A percentile compares a stretch with the other conserved stretches of the same genome.
These are phyloP conservation scores for Geranium brycei DNA, from an alignment of 345 rosid species.

Conservation along the genomic window DNA sequence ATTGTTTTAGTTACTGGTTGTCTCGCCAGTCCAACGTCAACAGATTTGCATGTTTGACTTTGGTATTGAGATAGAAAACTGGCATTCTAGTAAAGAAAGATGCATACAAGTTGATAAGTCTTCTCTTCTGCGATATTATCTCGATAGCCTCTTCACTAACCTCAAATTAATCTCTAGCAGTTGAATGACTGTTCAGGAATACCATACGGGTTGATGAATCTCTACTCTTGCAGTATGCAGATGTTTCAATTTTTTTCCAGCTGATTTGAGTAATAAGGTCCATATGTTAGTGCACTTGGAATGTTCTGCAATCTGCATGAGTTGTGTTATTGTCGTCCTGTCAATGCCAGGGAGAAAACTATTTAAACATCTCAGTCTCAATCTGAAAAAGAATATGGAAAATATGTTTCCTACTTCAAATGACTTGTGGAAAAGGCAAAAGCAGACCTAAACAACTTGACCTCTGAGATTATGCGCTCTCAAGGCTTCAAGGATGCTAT, in stretches of 20 bases:
- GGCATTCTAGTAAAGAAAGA: slow-evolving; percentile 1
- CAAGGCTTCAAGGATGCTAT: slow-evolving; percentile 67
- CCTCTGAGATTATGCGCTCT: slow-evolving; percentile 20
- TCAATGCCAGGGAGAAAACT: not conserved
- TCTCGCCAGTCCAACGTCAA: not conserved
- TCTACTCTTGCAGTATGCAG: not conserved
- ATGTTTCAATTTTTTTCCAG: not conserved
- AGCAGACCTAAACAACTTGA: slow-evolving; percentile 5
- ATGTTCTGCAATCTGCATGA: not conserved
- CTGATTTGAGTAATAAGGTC: not conserved
- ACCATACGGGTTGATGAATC: not conserved
- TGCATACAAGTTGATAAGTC: slow-evolving; percentile 11
- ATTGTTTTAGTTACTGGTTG: slow-evolving; percentile 1
- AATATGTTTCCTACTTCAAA: too few species aligned
- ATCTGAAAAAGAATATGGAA: not conserved
- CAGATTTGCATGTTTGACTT: not conserved
- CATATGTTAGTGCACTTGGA: not conserved
- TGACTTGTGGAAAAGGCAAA: not conserved
- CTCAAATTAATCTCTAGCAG: slow-evolving; percentile 10
- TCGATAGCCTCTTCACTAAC: slow-evolving; percentile 14
- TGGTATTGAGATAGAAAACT: not conserved
- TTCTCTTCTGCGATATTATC: slow-evolving; percentile 3
- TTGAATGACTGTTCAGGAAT: not conserved
- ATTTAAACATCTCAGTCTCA: not conserved
- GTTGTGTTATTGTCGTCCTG: not conserved